Evolutionary conservation across 1,284 basidiomycete species (phyloP).

Genomic region (Ceratobasidium sp.): DNA sequence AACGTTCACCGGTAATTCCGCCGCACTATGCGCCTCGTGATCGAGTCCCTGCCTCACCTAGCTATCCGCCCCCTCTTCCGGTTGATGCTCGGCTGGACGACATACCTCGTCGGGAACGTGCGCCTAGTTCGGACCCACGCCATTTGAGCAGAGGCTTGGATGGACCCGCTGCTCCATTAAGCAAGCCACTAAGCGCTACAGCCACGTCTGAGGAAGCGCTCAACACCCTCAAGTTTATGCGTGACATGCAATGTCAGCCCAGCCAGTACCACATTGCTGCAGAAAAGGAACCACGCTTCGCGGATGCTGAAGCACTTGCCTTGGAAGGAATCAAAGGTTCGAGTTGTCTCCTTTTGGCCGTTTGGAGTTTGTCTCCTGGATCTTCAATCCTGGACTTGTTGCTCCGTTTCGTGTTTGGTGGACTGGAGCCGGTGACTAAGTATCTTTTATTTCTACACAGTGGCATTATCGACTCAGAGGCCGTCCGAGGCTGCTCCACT

Average conservation of each 20-base stretch:
- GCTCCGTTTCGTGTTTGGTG: neutral
- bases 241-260: conserved; percentile 44
- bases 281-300: conserved; percentile 40
- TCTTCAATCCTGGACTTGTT: conserved; percentile 8
- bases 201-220: conserved; percentile 43
- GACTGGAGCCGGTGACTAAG: conserved; percentile 25
- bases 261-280: conserved; percentile 40
- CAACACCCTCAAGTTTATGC: conserved; percentile 43
- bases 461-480: conserved; percentile 31
- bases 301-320: conserved; percentile 36
- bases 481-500: conserved; percentile 42
- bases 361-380: conserved; percentile 23
- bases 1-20: conserved; percentile 11
- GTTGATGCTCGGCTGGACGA: conserved; percentile 39
- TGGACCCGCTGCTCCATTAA: conserved; percentile 7
- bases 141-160: conserved; percentile 27
- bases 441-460: conserved; percentile 26
- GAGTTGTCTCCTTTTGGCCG: conserved; percentile 30
- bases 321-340: conserved; percentile 45
- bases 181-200: conserved; percentile 28
- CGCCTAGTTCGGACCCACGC: conserved; percentile 23
- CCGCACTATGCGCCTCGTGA: conserved; percentile 17
- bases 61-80: conserved; percentile 29
- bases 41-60: conserved; percentile 29
- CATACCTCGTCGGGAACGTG: conserved; percentile 21